Evolutionary conservation across 768 basidiomycete species (phyloP).

Genomic region (Asterophora lycoperdoides): DNA sequence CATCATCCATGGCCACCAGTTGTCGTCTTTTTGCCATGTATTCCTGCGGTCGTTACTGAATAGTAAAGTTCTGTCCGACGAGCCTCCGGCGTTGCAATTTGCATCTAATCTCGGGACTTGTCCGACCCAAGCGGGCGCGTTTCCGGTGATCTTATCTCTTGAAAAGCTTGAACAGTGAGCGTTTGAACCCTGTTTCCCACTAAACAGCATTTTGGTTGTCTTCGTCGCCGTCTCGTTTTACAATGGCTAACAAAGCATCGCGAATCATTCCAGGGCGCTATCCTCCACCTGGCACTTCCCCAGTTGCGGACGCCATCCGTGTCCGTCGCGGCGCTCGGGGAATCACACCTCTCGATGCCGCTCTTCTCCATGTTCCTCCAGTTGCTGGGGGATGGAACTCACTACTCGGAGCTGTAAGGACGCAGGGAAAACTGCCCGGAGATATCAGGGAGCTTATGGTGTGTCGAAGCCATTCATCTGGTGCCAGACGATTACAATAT

Average conservation of each 20-base stretch:
- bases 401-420: conserved; percentile 46
- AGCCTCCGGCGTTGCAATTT: too few relatives aligned
- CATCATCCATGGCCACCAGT: too few relatives aligned
- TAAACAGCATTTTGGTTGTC: neutral
- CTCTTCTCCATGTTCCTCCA: conserved; percentile 44
- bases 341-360: conserved; percentile 46
- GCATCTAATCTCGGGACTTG: too few relatives aligned
- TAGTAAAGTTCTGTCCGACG: too few relatives aligned
- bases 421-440: conserved; percentile 41
- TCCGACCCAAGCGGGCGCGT: neutral
- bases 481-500: neutral
- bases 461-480: conserved; percentile 6
- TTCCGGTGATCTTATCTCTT: neutral
- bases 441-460: conserved; percentile 52
- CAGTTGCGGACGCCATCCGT: conserved; percentile 46
- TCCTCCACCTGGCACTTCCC: conserved; percentile 38
- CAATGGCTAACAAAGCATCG: conserved; percentile 23
- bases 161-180: neutral
- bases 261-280: conserved; percentile 41
- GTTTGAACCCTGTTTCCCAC: too few relatives aligned
- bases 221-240: neutral
- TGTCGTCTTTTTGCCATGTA: too few relatives aligned
- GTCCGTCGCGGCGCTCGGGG: conserved; percentile 45
- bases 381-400: conserved; percentile 49
- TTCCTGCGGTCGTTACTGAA: too few relatives aligned